Evolutionary conservation across 495 filamentous ascomycete genomes (phyloP), one percentile per base, ranked within the genome.

Genomic region (Geoglossum glabrum): DNA sequence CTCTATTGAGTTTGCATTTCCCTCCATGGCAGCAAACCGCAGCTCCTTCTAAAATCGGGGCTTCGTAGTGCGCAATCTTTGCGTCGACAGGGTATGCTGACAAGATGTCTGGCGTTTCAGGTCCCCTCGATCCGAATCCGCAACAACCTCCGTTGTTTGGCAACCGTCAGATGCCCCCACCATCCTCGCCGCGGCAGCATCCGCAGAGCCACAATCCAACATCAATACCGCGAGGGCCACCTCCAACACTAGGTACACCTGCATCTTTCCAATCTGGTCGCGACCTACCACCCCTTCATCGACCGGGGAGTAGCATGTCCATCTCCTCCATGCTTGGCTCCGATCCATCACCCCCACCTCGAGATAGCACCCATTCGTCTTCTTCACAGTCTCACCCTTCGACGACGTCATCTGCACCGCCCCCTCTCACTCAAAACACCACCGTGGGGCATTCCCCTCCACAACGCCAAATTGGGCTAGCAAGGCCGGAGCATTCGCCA

Each of bases 301-400:
- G 80, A 40, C 76, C 76, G 10, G 79, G 80, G 15, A 84, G 84
- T 69, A 85, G 84, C 72, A 97, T 98, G 92, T 94, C 92, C 23
- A 98, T 98, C 64, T 92, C 87, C 9, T 86, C 92, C 23, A 87
- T 98, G 77, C 79, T 98, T 23, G 83, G 83, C 49, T 19, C 59
- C 15, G 57, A 45, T 47, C 51, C 49, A 17, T 11, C 47, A 17
- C 45, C 57, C 17, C 50, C 40, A 25, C 5, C 31, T 13, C 21
- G 40, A 27, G 33, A 45, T 13, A 27, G 25, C 40, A 21, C 5
- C 31, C 54, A 27, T 40, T 19, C 54, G 38, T 1, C 54, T 26
- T 7, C 54, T 6, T 17, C 33, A 7, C 30, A 23, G 31, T 8
- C 5, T 4, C 56, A 49, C 15, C 31, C 38, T 30, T 19, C 34